A percentile compares a stretch with the other conserved stretches of the same genome.
These are phyloP conservation scores for Phytophthora tentaculata DNA, from an alignment of 352 stramenopile species.

Conservation along the genomic window DNA sequence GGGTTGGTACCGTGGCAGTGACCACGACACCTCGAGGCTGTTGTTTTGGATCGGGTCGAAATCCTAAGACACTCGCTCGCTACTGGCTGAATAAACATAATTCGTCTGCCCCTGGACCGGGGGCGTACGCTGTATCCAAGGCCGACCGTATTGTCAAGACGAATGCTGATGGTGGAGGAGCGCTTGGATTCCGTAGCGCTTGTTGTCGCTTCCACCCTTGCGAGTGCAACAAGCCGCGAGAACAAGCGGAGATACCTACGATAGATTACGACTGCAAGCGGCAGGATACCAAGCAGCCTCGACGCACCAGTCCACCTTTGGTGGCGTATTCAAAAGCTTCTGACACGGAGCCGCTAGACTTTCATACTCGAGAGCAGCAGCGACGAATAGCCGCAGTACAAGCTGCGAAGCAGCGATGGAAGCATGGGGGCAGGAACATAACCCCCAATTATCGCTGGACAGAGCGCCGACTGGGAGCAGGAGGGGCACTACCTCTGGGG, in stretches of 20 bases:
- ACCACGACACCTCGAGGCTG: slow-evolving; percentile 3
- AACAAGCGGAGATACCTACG: not conserved
- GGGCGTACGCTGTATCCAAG: slow-evolving; percentile 32
- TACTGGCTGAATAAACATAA: slow-evolving; percentile 24
- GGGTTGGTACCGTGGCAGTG: not conserved
- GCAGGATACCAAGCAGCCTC: slow-evolving; percentile 28
- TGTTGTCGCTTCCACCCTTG: slow-evolving; percentile 38
- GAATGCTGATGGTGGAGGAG: slow-evolving; percentile 20
- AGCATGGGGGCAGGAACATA: slow-evolving; percentile 21
- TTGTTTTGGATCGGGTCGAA: slow-evolving; percentile 34
- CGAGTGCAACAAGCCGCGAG: slow-evolving; percentile 20
- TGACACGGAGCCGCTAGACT: slow-evolving; percentile 18
- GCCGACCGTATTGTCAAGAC: slow-evolving; percentile 33
- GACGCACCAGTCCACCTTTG: slow-evolving; percentile 21
- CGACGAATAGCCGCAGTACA: slow-evolving; percentile 29
- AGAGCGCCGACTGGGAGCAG: slow-evolving; percentile 35
- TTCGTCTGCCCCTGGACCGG: slow-evolving; percentile 29
- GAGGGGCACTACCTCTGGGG: slow-evolving; percentile 31
- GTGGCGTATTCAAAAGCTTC: slow-evolving; percentile 19
- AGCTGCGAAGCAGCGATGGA: slow-evolving; percentile 31
- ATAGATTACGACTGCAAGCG: not conserved
- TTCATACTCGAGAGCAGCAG: slow-evolving; percentile 37
- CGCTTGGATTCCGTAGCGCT: slow-evolving; percentile 19
- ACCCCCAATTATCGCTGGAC: slow-evolving; percentile 31
- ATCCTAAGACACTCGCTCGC: slow-evolving; percentile 4